These are phyloP conservation scores for Dictyostelium discoideum DNA, from an alignment of 78 protist species.

Conservation along the genomic window dicty_2.7 NC_007090.3:1798501-1799000, in stretches of 20 bases:
- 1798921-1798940: conserved; percentile 88
- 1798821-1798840: conserved; percentile 91
- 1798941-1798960: conserved; percentile 85
- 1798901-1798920: conserved; percentile 89
- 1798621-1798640: conserved; percentile 90
- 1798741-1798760: conserved; percentile 78
- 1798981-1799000: conserved; percentile 95
- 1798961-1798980: conserved; percentile 83
- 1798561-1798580: conserved; percentile 88
- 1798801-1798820: conserved; percentile 80
- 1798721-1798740: conserved; percentile 85
- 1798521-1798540: conserved; percentile 91
- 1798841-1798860: conserved; percentile 94
- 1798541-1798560: conserved; percentile 14
- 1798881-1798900: conserved; percentile 88
- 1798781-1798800: conserved; percentile 89
- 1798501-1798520: conserved; percentile 81
- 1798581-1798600: conserved; percentile 92
- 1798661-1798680: conserved; percentile 88
- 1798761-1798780: conserved; percentile 96
- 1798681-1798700: conserved; percentile 95
- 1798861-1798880: conserved; percentile 97
- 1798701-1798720: conserved; percentile 96
- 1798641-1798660: conserved; percentile 92
- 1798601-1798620: conserved; percentile 91